Conservation (phyloP, 169 alveolate species). For the Eimeria praecox region DNA sequence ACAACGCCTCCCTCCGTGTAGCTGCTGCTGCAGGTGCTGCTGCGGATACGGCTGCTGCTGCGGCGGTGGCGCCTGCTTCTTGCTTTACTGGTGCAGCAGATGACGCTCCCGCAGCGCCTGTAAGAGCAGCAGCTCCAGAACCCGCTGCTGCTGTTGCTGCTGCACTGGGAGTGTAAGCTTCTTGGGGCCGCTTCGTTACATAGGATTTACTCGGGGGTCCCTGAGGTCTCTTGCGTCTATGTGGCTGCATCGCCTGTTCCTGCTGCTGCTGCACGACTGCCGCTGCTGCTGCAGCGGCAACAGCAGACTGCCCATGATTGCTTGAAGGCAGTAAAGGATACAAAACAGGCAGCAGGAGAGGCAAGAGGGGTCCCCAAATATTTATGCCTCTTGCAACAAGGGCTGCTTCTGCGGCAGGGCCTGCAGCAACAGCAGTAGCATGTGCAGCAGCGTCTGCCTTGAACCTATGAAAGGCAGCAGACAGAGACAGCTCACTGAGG, state of each 20-base stretch:
- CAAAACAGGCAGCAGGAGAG: conserved; percentile 26
- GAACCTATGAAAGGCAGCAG: not conserved
- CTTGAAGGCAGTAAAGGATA: conserved; percentile 4
- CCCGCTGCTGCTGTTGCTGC: not conserved
- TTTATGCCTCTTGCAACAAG: not conserved
- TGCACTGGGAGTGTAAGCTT: no score
- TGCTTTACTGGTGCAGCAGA: not conserved
- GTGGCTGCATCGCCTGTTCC: not conserved
- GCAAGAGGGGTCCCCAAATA: conserved; percentile 39
- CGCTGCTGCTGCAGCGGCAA: no score
- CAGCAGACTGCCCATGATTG: not conserved
- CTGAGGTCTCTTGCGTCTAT: not conserved
- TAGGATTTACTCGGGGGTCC: not conserved
- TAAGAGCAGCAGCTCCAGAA: not conserved
- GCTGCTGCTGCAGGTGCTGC: conserved; percentile 11
- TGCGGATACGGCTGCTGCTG: not conserved
- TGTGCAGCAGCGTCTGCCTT: not conserved
- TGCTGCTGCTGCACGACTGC: not conserved
- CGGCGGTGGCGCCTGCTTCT: not conserved
- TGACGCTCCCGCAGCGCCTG: no score
- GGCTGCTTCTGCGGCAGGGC: not conserved
- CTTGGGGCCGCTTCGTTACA: no score
- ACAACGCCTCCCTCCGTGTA: conserved; percentile 6
- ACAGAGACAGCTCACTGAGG: not conserved
- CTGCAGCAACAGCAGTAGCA: conserved; percentile 45